Base-by-base conservation (phyloP, 2,329 filamentous ascomycete species). In the Colletotrichum endophyticum region DNA sequence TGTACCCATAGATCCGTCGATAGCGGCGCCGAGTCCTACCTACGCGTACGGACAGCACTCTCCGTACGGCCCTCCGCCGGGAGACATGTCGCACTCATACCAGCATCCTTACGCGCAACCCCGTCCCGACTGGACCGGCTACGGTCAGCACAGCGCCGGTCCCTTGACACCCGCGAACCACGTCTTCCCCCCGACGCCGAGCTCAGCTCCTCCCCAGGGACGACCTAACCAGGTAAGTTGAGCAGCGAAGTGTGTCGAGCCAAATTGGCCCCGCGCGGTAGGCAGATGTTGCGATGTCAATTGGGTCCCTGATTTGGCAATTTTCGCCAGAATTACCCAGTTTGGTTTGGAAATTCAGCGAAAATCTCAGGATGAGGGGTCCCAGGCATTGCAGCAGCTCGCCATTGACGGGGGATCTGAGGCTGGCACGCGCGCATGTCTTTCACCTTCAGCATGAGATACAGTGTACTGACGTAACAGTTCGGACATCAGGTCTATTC, bases 1-100 rank as follows among this genome's bases (percentile, higher is more conserved):
- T 93, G 93, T 98, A 90, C 95, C 95, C 94, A 96, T 98, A 98
- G 96, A 98, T 98, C 96, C 96, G 84, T 98, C 96, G 86, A 98
- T 98, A 86, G 95, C 96, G 86, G 94, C 95, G 82, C 95, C 95
- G 84, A 98, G 95, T 90, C 96, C 96, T 77, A 96, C 95, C 82
- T 98, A 98, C 85, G 92, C 95, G 81, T 94, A 95, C 82, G 88
- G 90, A 78, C 93, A 94, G 84, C 98, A 98, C 86, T 96, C 96
- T 81, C 95, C 96, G 44, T 98, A 98, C 87, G 92, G 92, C 75
- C 92, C 94, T 74, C 93, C 93, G 79, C 93, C 93, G 80, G 94
- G 96, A 89, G 95, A 98, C 81, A 97, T 98, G 94, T 89, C 93
- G 81, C 95, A 98, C 81, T 91, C 91, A 82, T 95, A 96, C 81